These are phyloP conservation scores for Vitis hybrid DNA, from an alignment of 177 flowering plant genomes.

Conservation along the genomic window DNA sequence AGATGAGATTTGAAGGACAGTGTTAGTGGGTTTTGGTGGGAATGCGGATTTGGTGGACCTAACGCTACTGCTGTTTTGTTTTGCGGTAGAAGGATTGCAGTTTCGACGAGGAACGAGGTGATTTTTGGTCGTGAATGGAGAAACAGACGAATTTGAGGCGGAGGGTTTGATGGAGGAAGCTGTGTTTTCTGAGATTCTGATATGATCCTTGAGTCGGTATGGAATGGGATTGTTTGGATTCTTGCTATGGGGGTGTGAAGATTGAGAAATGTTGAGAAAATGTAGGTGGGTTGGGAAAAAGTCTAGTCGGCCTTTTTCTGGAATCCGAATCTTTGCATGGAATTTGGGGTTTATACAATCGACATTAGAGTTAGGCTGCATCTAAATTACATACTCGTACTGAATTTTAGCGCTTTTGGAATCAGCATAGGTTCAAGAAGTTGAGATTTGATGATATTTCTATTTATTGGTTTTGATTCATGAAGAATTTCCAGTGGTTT, in stretches of 20 bases:
- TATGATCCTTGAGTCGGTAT: slow-evolving; percentile 7
- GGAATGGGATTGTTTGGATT: background rate
- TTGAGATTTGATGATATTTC: slow-evolving; percentile 17
- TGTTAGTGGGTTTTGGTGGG: too few relatives aligned
- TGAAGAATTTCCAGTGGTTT: slow-evolving; percentile 68
- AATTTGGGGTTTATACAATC: too few relatives aligned
- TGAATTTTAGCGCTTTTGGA: background rate
- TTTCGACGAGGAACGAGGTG: background rate
- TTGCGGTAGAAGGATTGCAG: too few relatives aligned
- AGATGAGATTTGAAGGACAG: too few relatives aligned
- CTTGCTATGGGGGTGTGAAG: too few relatives aligned
- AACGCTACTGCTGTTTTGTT: background rate
- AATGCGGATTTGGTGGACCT: too few relatives aligned
- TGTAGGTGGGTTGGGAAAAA: slow-evolving; percentile 17
- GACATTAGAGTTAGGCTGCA: too few relatives aligned
- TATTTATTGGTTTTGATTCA: slow-evolving; percentile 19
- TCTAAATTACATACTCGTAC: too few relatives aligned
- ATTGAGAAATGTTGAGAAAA: slow-evolving; percentile 6
- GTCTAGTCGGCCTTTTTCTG: background rate
- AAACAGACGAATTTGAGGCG: background rate
- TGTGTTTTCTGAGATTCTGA: background rate
- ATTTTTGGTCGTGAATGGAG: background rate
- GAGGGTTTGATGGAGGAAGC: background rate
- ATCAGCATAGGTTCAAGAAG: slow-evolving; percentile 3
- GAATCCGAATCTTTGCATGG: too few relatives aligned